Conservation (phyloP, 495 filamentous ascomycete species). For the Hypomontagnella monticulosa region DNA sequence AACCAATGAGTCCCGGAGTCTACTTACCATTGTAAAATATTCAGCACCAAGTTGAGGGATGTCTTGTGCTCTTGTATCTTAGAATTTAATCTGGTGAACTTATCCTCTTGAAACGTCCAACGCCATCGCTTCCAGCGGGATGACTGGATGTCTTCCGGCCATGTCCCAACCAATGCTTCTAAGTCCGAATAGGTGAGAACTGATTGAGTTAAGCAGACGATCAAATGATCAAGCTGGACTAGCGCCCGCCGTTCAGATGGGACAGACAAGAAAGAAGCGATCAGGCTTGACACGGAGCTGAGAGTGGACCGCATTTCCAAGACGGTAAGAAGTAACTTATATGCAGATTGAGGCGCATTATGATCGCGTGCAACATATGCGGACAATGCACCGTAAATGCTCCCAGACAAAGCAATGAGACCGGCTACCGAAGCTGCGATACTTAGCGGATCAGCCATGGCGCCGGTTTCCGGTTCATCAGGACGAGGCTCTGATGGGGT, state of each 20-base stretch:
- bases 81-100: neutral
- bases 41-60: neutral
- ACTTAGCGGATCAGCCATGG: neutral
- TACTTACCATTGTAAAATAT: slow-evolving; percentile 1
- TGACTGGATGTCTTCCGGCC: neutral
- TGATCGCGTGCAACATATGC: neutral
- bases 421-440: neutral
- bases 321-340: neutral
- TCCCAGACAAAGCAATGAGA: neutral
- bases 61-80: neutral
- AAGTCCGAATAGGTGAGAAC: neutral
- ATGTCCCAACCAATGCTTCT: neutral
- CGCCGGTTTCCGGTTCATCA: too few species aligned
- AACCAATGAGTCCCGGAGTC: neutral
- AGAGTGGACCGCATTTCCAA: neutral
- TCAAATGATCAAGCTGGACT: slow-evolving; percentile 2
- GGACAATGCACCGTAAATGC: neutral
- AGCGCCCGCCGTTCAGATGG: neutral
- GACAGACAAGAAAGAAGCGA: neutral
- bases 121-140: neutral
- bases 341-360: neutral
- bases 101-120: neutral
- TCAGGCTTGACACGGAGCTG: neutral
- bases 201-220: neutral
- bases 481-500: too few species aligned